A percentile compares a stretch with the other conserved stretches of the same genome.
phyloP scores from a whole-genome alignment of 331 rosid genomes.

The Rhamnella rubrinervis region DNA sequence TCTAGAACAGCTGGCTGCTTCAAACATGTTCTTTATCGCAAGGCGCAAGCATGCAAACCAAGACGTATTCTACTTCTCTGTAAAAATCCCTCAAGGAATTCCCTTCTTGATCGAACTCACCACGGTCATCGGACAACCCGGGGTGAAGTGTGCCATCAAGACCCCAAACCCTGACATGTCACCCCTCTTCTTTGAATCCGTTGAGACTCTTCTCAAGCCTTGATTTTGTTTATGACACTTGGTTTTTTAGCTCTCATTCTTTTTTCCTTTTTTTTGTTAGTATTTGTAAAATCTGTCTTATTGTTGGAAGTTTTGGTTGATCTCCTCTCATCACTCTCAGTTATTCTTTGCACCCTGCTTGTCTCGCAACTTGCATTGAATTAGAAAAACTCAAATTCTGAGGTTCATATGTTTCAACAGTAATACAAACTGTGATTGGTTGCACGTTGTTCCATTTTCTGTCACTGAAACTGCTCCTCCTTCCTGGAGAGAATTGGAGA shows the following conservation, averaged over 20 bases:
- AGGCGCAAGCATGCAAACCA: slow-evolving; percentile 91
- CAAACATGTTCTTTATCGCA: slow-evolving; percentile 91
- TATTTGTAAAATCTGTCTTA: slow-evolving; percentile 37
- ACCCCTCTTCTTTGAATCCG: slow-evolving; percentile 74
- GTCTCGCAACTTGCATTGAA: slow-evolving; percentile 16
- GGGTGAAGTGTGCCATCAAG: slow-evolving; percentile 91
- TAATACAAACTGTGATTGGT: neutral
- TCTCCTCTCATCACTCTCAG: slow-evolving; percentile 11
- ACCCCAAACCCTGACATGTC: slow-evolving; percentile 88
- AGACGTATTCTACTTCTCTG: slow-evolving; percentile 95
- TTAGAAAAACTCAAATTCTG: slow-evolving; percentile 10
- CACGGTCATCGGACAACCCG: slow-evolving; percentile 65
- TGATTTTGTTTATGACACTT: slow-evolving; percentile 30
- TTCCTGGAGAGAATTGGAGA: neutral
- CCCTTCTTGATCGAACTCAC: slow-evolving; percentile 86
- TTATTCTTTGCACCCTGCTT: slow-evolving; percentile 25
- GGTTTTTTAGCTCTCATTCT: slow-evolving; percentile 29
- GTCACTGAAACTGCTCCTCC: neutral
- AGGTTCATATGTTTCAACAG: neutral
- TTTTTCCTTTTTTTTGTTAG: slow-evolving; percentile 28
- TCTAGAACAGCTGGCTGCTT: slow-evolving; percentile 64
- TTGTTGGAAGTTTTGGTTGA: slow-evolving; percentile 23
- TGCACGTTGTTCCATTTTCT: neutral
- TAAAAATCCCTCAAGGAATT: slow-evolving; percentile 74
- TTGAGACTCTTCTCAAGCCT: slow-evolving; percentile 69